Base-by-base conservation (phyloP, 768 basidiomycete genomes). In the Cyathus striatus region DNA sequence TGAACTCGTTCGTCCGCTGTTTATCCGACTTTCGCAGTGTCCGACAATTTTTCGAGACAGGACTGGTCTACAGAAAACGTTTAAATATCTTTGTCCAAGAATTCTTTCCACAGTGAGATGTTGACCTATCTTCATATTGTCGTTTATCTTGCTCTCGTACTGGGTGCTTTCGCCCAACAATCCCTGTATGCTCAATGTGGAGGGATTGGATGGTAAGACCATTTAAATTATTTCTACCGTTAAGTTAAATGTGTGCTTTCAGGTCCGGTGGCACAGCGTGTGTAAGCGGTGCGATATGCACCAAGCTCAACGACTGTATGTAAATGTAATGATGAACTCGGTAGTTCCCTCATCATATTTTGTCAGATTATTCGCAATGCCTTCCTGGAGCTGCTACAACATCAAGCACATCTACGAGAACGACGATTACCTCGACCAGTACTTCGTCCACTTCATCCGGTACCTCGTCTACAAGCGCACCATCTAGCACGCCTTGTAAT, bases 321-420 rank as follows among this genome's bases (percentile, higher is more conserved):
- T 13, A 22, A 30, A 13, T 10, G n/a, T n/a, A n/a, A n/a, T n/a
- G n/a, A n/a, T n/a, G n/a, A n/a, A n/a, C n/a, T n/a, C n/a, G n/a
- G n/a, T n/a, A n/a, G n/a, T n/a, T n/a, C n/a, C n/a, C n/a, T n/a
- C n/a, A n/a, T n/a, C n/a, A n/a, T n/a, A n/a, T n/a, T n/a, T n/a
- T n/a, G n/a, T n/a, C 22, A 76, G 75, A 66, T 42, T 76, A 76
- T 52, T 76, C 49, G 23, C 76, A 78, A 54, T 79, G 76, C 44
- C 60, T 76, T 12, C 72, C 71, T 22, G 70, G 65, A 18, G 47
- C 61, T 7, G 53, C 62, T 1, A 49, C 59, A 9, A 55, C 61
- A 23, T 41, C 49, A 3, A 55, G 52, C 17, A 38, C n/a, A n/a
- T n/a, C n/a, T n/a, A n/a, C n/a, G n/a, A n/a, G n/a, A n/a, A n/a